Evolutionary conservation across 495 filamentous ascomycete species (phyloP), one percentile per base, ranked within the genome.

Genomic region (Thermothielavioides terrestris): DNA sequence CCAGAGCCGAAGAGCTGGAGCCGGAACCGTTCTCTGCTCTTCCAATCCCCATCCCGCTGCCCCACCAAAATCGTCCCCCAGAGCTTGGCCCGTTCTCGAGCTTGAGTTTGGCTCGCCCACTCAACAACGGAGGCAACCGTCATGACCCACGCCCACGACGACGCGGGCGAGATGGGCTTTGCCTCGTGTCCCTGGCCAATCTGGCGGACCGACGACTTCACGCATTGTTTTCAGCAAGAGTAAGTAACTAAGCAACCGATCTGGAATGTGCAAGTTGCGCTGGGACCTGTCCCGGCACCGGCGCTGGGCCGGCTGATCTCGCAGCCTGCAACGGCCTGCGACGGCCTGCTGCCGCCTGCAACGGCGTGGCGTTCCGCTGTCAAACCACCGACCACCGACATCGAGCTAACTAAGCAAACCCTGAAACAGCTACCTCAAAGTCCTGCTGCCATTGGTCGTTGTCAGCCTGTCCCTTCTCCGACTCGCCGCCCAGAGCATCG

Each of bases 201-300:
- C 59, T 98, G 92, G 92, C 77, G 73, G 58, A 69, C 76, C 51
- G 92, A 98, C 69, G 94, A 98, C 69, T 84, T 98, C 63, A 84
- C 85, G 10, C 70, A 64, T 43, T 97, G 94, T 69, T 90, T 98
- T 62, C 83, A 88, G 61, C 80, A 78, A 72, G 88, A 94, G 91
- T 95, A 68, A 23, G 47, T 18, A 17, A 2, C 20, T n/a, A 26
- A 27, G 8, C 31, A 34, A 26, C 20, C 27, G 20, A 8, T 22
- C 31, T 10, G 18, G 15, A 17, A 15, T 17, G 30, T 20, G 27
- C 42, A 27, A 44, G 27, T 15, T n/a, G n/a, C n/a, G n/a, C 48
- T n/a, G 28, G 27, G 18, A 18, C 31, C 26, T n/a, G 31, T n/a
- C 21, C 38, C 37, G 37, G 4, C n/a, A 9, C 14, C 9, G 17